Evolutionary conservation across 257 asterid species (phyloP).

Genomic region (Gentiana macrophylla): DNA sequence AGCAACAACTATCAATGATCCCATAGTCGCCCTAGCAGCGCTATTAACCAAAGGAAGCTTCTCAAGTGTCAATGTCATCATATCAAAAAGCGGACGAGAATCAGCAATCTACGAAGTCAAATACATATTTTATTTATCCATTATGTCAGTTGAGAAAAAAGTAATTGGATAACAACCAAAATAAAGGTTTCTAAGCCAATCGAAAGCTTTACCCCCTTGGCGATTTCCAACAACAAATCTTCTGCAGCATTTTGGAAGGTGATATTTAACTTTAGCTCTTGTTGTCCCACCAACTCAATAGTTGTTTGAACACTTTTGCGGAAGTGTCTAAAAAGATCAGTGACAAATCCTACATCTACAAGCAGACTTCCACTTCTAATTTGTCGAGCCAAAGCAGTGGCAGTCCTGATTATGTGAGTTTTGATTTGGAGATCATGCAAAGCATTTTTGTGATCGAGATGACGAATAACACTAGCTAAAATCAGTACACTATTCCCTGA

Average conservation of each 20-base stretch:
- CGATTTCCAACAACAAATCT: conserved; percentile 80
- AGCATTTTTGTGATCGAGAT: conserved; percentile 88
- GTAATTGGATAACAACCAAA: background rate
- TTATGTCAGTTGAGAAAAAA: background rate
- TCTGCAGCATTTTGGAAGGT: conserved; percentile 66
- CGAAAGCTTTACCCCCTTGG: conserved; percentile 69
- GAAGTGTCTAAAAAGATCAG: conserved; percentile 87
- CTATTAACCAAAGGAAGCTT: conserved; percentile 64
- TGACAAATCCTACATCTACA: conserved; percentile 74
- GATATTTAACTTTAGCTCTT: conserved; percentile 45
- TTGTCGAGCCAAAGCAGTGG: conserved; percentile 73
- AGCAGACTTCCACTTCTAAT: conserved; percentile 53
- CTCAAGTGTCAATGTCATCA: conserved; percentile 90
- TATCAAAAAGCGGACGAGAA: conserved; percentile 73
- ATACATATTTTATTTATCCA: no score
- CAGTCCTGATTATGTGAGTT: conserved; percentile 62
- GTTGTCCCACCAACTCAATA: conserved; percentile 60
- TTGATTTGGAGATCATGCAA: conserved; percentile 65
- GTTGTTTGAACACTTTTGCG: conserved; percentile 91
- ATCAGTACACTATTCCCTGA: conserved; percentile 64
- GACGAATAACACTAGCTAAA: conserved; percentile 76
- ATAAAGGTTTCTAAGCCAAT: background rate
- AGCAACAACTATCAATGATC: conserved; percentile 78
- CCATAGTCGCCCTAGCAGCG: conserved; percentile 78
- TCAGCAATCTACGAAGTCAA: conserved; percentile 49